Evolutionary conservation across 73 alveolate species (phyloP).

Genomic region (Blepharisma stoltei): DNA sequence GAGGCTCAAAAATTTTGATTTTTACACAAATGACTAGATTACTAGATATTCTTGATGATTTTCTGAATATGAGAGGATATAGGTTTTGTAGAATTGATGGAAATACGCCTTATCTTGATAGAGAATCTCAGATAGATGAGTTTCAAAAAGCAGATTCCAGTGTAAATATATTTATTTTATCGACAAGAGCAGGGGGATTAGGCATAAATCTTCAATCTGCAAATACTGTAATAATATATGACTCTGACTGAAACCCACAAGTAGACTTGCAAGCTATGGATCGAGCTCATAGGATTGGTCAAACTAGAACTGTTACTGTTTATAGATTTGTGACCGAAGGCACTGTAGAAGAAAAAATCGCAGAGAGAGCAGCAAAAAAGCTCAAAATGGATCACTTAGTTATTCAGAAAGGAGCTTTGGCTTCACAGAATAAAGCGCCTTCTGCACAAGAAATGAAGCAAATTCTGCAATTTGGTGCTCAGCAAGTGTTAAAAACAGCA

Average conservation of each 20-base stretch:
- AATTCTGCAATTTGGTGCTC: conserved; percentile 63
- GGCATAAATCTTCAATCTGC: conserved; percentile 97
- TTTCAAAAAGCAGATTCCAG: conserved; percentile 60
- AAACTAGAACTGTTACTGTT: conserved; percentile 87
- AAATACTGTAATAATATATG: conserved; percentile 96
- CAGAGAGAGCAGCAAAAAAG: conserved; percentile 94
- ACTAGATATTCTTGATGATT: conserved; percentile 97
- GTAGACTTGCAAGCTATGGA: conserved; percentile 99
- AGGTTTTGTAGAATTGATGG: conserved; percentile 77
- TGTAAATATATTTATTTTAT: conserved; percentile 75
- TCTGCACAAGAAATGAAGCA: conserved; percentile 78
- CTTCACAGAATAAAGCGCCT: neutral
- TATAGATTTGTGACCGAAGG: conserved; percentile 88
- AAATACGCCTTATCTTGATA: conserved; percentile 53
- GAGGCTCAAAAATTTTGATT: conserved; percentile 77
- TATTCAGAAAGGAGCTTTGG: conserved; percentile 49
- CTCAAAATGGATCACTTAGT: conserved; percentile 93
- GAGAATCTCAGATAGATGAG: conserved; percentile 59
- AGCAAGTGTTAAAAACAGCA: conserved; percentile 40
- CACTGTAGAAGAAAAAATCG: conserved; percentile 96
- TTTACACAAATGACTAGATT: conserved; percentile 89
- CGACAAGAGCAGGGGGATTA: conserved; percentile 96
- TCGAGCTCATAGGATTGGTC: conserved; percentile 99
- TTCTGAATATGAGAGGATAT: conserved; percentile 89
- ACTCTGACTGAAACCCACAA: conserved; percentile 99